Percentiles rank a stretch among this genome's conserved stretches.
Conservation (phyloP, 345 rosid genomes). For the Linum lewisii region DNA sequence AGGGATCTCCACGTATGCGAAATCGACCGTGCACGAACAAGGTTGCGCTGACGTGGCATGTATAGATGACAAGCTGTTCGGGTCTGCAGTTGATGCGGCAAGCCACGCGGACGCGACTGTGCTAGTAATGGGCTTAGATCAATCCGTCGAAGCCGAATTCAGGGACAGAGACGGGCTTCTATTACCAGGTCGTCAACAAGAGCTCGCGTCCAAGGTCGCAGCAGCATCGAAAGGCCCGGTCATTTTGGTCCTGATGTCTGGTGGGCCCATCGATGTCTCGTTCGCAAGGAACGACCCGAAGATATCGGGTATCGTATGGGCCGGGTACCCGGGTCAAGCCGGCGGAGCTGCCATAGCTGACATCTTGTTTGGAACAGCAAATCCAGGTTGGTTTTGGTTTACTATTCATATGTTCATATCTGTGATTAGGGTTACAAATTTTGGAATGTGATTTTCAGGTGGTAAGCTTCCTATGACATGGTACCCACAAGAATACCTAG, state of each 20-base stretch:
- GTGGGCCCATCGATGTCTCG: conserved; percentile 22
- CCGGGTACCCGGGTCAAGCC: conserved; percentile 25
- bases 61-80: conserved; percentile 8
- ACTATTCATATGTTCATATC: not conserved
- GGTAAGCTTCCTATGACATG: conserved; percentile 30
- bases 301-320: conserved; percentile 19
- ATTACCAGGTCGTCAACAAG: conserved; percentile 26
- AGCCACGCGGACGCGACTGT: conserved; percentile 21
- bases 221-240: conserved; percentile 18
- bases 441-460: no score
- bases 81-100: conserved; percentile 16
- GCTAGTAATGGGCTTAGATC: conserved; percentile 25
- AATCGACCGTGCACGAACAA: conserved; percentile 8
- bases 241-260: conserved; percentile 23
- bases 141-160: conserved; percentile 21
- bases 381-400: conserved; percentile 14
- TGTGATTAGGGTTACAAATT: not conserved
- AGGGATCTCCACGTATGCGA: not conserved
- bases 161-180: conserved; percentile 19
- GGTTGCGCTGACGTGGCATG: conserved; percentile 21
- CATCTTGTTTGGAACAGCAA: conserved; percentile 16
- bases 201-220: conserved; percentile 17
- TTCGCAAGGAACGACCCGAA: conserved; percentile 18
- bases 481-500: conserved; percentile 25
- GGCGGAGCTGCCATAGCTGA: conserved; percentile 27